These are phyloP conservation scores for Fusarium neocosmosporiellum DNA, from an alignment of 2,329 filamentous ascomycete genomes.

Conservation along the genomic window DNA sequence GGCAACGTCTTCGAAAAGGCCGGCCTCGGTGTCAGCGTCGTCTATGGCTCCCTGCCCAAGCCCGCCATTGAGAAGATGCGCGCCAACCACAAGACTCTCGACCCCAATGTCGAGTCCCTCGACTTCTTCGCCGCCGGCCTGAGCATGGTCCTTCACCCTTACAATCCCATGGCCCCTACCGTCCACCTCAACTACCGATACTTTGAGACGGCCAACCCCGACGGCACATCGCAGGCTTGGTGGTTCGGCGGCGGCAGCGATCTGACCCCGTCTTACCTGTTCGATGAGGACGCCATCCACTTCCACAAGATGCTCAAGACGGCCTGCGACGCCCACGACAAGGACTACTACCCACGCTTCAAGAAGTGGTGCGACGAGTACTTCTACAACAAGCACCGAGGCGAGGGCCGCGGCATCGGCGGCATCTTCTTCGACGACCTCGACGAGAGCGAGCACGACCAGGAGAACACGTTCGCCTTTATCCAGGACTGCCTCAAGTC, in stretches of 20 bases:
- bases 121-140: slow-evolving; percentile 96
- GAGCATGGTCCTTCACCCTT: slow-evolving; percentile 91
- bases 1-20: slow-evolving; percentile 98
- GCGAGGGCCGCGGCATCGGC: slow-evolving; percentile 87
- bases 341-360: slow-evolving; percentile 90
- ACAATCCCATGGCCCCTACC: slow-evolving; percentile 96
- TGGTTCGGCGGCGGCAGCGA: slow-evolving; percentile 98
- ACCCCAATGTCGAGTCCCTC: slow-evolving; percentile 80
- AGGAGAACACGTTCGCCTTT: slow-evolving; percentile 91
- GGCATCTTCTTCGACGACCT: slow-evolving; percentile 99
- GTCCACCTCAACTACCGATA: slow-evolving; percentile 99
- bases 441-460: slow-evolving; percentile 85
- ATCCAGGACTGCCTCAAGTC: slow-evolving; percentile 85
- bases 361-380: slow-evolving; percentile 99
- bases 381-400: slow-evolving; percentile 92
- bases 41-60: slow-evolving; percentile 90
- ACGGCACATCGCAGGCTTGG: slow-evolving; percentile 87
- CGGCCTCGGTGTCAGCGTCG: slow-evolving; percentile 93
- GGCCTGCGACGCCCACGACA: slow-evolving; percentile 92
- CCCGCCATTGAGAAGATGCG: slow-evolving; percentile 93
- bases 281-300: slow-evolving; percentile 96
- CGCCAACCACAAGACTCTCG: slow-evolving; percentile 92
- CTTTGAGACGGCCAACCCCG: slow-evolving; percentile 92
- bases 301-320: slow-evolving; percentile 96
- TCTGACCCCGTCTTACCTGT: slow-evolving; percentile 91